Percentiles rank a stretch among this genome's conserved stretches.
phyloP scores from a whole-genome alignment of 768 basidiomycete genomes.

The Leccinum subgranulosum region DNA sequence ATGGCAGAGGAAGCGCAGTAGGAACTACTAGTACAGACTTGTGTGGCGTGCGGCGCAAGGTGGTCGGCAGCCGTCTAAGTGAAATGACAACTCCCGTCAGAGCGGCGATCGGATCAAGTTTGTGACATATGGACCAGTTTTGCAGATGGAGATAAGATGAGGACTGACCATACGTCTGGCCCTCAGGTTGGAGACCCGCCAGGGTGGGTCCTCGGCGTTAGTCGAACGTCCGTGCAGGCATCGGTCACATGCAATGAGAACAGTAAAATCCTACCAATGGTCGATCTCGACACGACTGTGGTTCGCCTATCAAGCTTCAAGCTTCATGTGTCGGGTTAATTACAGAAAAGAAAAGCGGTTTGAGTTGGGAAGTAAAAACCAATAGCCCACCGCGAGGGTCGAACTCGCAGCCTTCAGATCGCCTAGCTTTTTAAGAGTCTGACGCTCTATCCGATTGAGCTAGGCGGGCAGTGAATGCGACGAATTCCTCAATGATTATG shows the following conservation, averaged over 20 bases:
- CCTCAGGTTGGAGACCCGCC: not conserved
- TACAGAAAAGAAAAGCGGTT: not conserved
- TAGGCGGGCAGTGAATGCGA: slow-evolving; percentile 46
- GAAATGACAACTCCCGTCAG: not conserved
- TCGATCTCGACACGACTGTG: not conserved
- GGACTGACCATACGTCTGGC: not conserved
- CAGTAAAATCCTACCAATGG: not conserved
- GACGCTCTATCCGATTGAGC: slow-evolving; percentile 69
- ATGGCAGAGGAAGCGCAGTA: not conserved
- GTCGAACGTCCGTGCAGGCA: not conserved
- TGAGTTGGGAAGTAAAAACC: not conserved
- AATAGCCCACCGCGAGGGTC: slow-evolving; percentile 59
- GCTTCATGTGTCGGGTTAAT: too few species aligned
- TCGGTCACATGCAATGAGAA: not conserved
- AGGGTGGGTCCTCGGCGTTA: not conserved
- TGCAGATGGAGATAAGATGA: not conserved
- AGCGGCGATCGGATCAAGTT: not conserved
- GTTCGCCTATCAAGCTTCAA: not conserved
- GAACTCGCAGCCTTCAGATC: slow-evolving; percentile 64
- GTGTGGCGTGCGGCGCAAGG: not conserved
- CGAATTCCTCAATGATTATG: not conserved
- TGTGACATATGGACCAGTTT: not conserved
- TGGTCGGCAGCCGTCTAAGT: not conserved
- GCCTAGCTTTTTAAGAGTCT: slow-evolving; percentile 50
- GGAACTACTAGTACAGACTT: not conserved